phyloP scores from a whole-genome alignment of 73 alveolate genomes.

The Paramecium sexaurelia region DNA sequence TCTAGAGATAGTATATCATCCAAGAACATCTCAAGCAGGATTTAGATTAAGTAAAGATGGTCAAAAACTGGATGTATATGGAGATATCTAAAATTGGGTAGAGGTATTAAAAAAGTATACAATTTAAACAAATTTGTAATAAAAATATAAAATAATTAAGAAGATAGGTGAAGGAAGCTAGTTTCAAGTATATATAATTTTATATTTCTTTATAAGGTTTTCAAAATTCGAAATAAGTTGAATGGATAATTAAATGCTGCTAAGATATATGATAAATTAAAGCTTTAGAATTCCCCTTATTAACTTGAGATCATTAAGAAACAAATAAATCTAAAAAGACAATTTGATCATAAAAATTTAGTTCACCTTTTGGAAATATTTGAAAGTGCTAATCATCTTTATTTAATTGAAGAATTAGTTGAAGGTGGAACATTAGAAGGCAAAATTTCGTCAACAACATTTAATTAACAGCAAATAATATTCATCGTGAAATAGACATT shows the following conservation, averaged over 20 bases:
- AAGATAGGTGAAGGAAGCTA: constrained; percentile 66
- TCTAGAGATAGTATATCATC: not conserved
- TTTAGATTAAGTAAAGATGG: not conserved
- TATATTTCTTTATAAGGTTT: not conserved
- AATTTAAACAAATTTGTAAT: not conserved
- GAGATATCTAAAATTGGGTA: not conserved
- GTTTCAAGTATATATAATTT: not conserved
- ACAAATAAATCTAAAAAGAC: constrained; percentile 55
- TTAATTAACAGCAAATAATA: not conserved
- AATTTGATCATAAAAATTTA: constrained; percentile 71
- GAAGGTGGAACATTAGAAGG: constrained; percentile 75
- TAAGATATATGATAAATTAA: not conserved
- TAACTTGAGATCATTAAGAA: not conserved
- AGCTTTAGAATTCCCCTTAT: not conserved
- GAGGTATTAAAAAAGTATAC: constrained; percentile 1
- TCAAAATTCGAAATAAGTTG: not conserved
- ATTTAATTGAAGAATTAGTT: constrained; percentile 74
- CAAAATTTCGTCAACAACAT: not conserved
- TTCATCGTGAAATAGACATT: not conserved
- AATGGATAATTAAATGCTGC: not conserved
- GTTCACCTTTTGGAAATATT: constrained; percentile 68
- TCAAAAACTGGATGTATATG: constrained; percentile 29
- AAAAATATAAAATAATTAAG: constrained; percentile 63
- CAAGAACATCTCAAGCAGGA: not conserved
- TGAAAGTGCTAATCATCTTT: constrained; percentile 70